Base-by-base conservation (phyloP, 306 rosid species). In the Castanea crenata region DNA sequence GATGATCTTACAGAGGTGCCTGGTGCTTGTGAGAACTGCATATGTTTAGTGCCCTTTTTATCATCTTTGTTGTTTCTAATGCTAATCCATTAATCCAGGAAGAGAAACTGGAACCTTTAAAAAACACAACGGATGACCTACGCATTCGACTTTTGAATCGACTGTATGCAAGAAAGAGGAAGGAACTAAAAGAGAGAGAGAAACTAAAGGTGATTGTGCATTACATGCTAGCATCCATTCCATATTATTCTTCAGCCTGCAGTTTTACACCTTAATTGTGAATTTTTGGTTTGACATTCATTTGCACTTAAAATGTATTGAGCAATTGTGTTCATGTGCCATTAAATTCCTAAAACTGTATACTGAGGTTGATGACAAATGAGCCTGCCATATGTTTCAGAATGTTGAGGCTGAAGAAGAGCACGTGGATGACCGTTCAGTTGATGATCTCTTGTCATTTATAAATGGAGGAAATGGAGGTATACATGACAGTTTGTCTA, bases 1-100 rank as follows among this genome's bases (percentile, higher is more conserved):
- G 99, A 94, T 71, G 99, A 94, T 81, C 99, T 94, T 68, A 94
- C 99, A 31, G 99, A 94, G 99, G 99, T 92, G 83, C 75, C 82
- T 81, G 81, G 80, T 81, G 87, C 81, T 83, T 74, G 83, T 56
- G 54, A 78, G 74, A 83, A 83, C 80, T 56, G 52, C 49, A 77
- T 81, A 56, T 84, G 82, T 74, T 52, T 12, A 67, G 63, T 41
- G 31, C 75, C 77, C 76, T 67, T 86, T 57, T 62, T 23, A 72
- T 76, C 76, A 25, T 62, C 69, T 10, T 76, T 46, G 63, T 85
- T 64, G 63, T 74, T 69, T 84, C 84, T 91, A 56, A 84, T 61
- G 67, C 68, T 51, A 55, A 38, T 77, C 62, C 67, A 83, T 78
- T 77, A 70, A 78, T 76, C 54, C 94, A 94, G 99, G 97, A 94